Evolutionary conservation across 352 stramenopile species (phyloP), one percentile per base, ranked within the genome.

Genomic region (Peronospora farinosa): DNA sequence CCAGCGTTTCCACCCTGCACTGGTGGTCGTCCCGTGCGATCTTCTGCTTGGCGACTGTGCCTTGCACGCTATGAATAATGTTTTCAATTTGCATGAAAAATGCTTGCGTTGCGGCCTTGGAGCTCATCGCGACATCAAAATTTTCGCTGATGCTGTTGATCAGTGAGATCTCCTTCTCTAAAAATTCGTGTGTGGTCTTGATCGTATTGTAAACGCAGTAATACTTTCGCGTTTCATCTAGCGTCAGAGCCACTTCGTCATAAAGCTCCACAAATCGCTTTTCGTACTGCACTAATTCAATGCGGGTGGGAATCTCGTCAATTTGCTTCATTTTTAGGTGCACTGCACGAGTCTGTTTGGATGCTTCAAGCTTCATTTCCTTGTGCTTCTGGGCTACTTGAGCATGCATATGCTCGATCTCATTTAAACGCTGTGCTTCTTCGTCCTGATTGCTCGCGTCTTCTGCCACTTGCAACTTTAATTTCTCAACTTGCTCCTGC

Each of bases 271-370:
- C 31, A 25, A 96, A 95, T 1, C 88, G 74, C 51, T 86, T 89
- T 47, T 96, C 85, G 52, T 96, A 96, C 65, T 96, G 88, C 36
- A 96, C 62, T 2, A 96, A 54, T 60, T 96, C 88, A 17, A 82
- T 81, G 11, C 75, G 70, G 7, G 79, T 88, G 0, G 88, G 88
- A 7, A 95, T 73, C 9, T 91, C 84, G 53, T 96, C 88, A 7
- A 96, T 83, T 30, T 79, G 51, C 44, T 82, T 84, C 63, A 78
- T 73, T 13, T 72, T 68, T 0, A 68, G 55, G 17, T 86, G 69
- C 15, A 93, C 39, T 1, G 74, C 69, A 13, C 75, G 68, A 5
- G 70, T 88, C 27, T 86, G 60, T n/a, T 76, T 62, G 0, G 65
- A 78, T 5, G 91, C 55, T 10, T 78, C 61, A 10, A 66, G 41